Conservation (phyloP, 129 eudicot species). For the Saposhnikovia divaricata region DNA sequence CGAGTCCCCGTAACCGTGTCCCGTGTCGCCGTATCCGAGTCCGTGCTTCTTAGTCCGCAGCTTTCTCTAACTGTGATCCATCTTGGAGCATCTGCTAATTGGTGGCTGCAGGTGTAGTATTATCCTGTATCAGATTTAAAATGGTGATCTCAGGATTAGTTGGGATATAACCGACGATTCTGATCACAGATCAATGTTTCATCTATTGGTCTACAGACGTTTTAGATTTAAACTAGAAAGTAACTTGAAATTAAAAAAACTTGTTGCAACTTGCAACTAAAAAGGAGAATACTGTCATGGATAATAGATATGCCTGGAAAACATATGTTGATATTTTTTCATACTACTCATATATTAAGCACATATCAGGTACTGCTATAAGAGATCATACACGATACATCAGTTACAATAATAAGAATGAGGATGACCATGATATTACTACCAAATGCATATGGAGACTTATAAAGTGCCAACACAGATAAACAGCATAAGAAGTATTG, state of each 20-base stretch:
- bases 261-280: neutral
- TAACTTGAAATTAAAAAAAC: neutral
- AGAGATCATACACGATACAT: neutral
- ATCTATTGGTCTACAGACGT: neutral
- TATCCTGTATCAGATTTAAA: conserved; percentile 42
- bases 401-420: neutral
- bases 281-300: neutral
- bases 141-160: neutral
- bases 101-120: conserved; percentile 56
- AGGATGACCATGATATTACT: neutral
- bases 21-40: no score
- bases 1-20: no score
- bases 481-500: neutral
- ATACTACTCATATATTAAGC: neutral
- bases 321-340: neutral
- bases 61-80: conserved; percentile 38
- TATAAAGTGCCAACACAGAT: neutral
- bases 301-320: neutral
- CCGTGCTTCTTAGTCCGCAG: no score
- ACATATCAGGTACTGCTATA: neutral
- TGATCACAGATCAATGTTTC: neutral
- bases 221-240: neutral
- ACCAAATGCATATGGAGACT: neutral
- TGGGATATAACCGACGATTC: neutral
- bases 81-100: conserved; percentile 50